Percentiles rank a stretch among this genome's conserved stretches.
Evolutionary conservation across 306 rosid genomes (phyloP).

Genomic region (Arachis hypogaea): DNA sequence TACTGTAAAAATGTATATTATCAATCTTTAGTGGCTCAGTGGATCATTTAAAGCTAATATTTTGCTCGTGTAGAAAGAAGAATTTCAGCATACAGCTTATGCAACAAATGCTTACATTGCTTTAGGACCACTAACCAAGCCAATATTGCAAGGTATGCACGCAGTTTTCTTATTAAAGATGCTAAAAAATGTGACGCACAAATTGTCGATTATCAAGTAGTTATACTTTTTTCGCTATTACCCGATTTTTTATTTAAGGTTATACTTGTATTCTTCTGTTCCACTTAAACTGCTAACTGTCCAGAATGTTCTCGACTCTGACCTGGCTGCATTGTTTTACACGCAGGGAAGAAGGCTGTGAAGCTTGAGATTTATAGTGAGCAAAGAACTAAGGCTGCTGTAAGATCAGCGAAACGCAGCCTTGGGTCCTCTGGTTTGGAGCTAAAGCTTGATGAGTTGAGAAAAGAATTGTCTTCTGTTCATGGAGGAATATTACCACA

Average conservation of each 20-base stretch:
- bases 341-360: slow-evolving; percentile 66
- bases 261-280: slow-evolving; percentile 7
- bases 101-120: slow-evolving; percentile 84
- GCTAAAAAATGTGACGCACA: slow-evolving; percentile 6
- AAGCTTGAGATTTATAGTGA: slow-evolving; percentile 61
- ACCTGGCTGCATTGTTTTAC: slow-evolving; percentile 16
- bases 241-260: neutral
- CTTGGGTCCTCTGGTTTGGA: slow-evolving; percentile 67
- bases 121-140: slow-evolving; percentile 70
- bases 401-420: slow-evolving; percentile 54
- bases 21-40: neutral
- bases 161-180: slow-evolving; percentile 25
- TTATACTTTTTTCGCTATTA: slow-evolving; percentile 12
- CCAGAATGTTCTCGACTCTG: slow-evolving; percentile 23
- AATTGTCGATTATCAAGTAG: slow-evolving; percentile 14
- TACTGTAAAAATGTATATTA: slow-evolving; percentile 30
- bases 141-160: slow-evolving; percentile 71
- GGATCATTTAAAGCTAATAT: slow-evolving; percentile 34
- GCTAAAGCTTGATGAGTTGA: slow-evolving; percentile 77
- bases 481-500: slow-evolving; percentile 91
- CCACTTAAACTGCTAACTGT: slow-evolving; percentile 22
- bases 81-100: slow-evolving; percentile 94
- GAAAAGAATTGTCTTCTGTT: slow-evolving; percentile 69
- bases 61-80: slow-evolving; percentile 80
- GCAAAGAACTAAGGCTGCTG: slow-evolving; percentile 53